Conservation (phyloP, 2,329 filamentous ascomycete genomes). For the Phyllosticta ampelicida region DNA sequence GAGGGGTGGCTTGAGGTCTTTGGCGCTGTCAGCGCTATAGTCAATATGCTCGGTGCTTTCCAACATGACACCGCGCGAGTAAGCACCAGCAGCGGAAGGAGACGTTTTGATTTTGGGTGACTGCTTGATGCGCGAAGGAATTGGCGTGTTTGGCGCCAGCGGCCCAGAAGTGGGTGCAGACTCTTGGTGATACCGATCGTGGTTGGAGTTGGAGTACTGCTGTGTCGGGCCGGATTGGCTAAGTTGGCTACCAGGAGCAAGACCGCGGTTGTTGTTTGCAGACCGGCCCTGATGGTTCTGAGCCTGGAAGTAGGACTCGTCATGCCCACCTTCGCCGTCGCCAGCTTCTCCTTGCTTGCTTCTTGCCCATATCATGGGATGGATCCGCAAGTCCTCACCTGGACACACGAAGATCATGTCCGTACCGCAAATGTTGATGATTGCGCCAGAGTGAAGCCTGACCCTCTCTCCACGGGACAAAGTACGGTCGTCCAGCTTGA, state of each 20-base stretch:
- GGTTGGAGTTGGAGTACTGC: constrained; percentile 4
- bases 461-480: constrained; percentile 57
- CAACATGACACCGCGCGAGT: constrained; percentile 40
- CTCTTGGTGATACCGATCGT: constrained; percentile 7
- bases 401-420: constrained; percentile 99
- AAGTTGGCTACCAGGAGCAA: constrained; percentile 19
- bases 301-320: constrained; percentile 5
- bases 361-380: constrained; percentile 51
- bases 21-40: constrained; percentile 70
- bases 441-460: constrained; percentile 70
- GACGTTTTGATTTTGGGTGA: constrained; percentile 33
- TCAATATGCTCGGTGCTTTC: constrained; percentile 53
- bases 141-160: constrained; percentile 18
- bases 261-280: neutral
- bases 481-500: constrained; percentile 66
- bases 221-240: constrained; percentile 10
- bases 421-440: constrained; percentile 82
- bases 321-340: constrained; percentile 21
- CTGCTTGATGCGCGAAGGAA: constrained; percentile 26
- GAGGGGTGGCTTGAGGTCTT: constrained; percentile 88
- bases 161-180: constrained; percentile 7
- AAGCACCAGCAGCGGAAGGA: constrained; percentile 27
- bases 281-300: constrained; percentile 15
- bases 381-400: constrained; percentile 57
- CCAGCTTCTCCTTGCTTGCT: constrained; percentile 31